Percentiles rank a stretch among this genome's conserved stretches.
phyloP scores from a whole-genome alignment of 345 rosid genomes.

The Aethionema arabicum region DNA sequence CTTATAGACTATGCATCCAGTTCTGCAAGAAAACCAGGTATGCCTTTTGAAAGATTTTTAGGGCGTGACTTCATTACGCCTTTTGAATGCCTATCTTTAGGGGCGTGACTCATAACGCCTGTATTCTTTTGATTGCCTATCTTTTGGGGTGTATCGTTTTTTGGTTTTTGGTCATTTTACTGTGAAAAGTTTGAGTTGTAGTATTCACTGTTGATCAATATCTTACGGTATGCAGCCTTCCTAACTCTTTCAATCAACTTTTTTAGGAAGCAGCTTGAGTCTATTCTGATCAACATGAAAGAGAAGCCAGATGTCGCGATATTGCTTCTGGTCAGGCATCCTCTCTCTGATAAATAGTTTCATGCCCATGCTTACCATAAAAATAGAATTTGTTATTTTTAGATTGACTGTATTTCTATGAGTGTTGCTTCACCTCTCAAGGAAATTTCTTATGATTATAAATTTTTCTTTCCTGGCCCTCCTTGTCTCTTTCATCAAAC shows the following conservation, averaged over 20 bases:
- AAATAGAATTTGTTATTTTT: not conserved
- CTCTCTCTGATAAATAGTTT: slow-evolving; percentile 26
- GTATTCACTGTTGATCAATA: slow-evolving; percentile 16
- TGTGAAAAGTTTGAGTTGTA: slow-evolving; percentile 10
- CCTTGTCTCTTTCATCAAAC: slow-evolving; percentile 10
- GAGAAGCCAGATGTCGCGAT: slow-evolving; percentile 95
- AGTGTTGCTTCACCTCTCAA: slow-evolving; percentile 12
- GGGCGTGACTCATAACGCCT: too few species aligned
- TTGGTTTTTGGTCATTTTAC: slow-evolving; percentile 9
- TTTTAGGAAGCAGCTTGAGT: slow-evolving; percentile 88
- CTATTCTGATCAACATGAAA: slow-evolving; percentile 72
- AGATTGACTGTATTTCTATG: slow-evolving; percentile 8
- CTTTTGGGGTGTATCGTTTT: not conserved
- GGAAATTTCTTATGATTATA: slow-evolving; percentile 4
- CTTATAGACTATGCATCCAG: slow-evolving; percentile 88
- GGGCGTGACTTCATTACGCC: slow-evolving; percentile 5
- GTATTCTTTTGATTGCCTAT: not conserved
- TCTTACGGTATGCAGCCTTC: slow-evolving; percentile 18
- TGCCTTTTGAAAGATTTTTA: not conserved
- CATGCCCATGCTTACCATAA: slow-evolving; percentile 20
- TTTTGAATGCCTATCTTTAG: not conserved
- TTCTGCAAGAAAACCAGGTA: slow-evolving; percentile 97
- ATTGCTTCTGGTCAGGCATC: slow-evolving; percentile 66
- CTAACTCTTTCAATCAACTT: slow-evolving; percentile 20
- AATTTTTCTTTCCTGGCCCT: not conserved